Evolutionary conservation across 163 green algal species (phyloP), one percentile per base, ranked within the genome.

Genomic region (Chlamydomonas reinhardtii): DNA sequence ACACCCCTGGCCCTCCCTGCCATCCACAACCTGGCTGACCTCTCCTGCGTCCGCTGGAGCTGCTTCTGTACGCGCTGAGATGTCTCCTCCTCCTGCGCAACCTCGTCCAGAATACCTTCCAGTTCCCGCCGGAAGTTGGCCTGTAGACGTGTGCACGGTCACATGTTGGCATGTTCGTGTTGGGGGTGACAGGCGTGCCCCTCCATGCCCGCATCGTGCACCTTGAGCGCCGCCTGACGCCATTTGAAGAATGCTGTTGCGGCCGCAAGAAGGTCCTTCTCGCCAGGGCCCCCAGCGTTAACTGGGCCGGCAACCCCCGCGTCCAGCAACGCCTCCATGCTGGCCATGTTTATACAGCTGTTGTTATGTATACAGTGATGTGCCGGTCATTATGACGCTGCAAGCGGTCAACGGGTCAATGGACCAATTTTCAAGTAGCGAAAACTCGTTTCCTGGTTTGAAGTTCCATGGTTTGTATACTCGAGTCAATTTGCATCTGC

Each of bases 111-210:
- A 14, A 87, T 81, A 17, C 72, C 61, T 8, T 81, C 72, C 24
- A 87, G 82, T 35, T 87, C 82, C 29, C 82, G 71, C 8, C 82
- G 59, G 72, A 87, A 87, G 61, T 87, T 87, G 32, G 82, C 82
- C 82, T 87, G 82, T 22, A 71, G 29, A n/a, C 32, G 34, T 74
- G 31, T n/a, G 5, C n/a, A 12, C 68, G n/a, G 19, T 22, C 68
- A 74, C 32, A 29, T n/a, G 20, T 66, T 31, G 61, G 25, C 61
- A 66, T 66, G 61, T 22, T 24, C 56, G 56, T 22, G 56, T 3
- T 12, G 3, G 19, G 19, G 56, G 20, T 6, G 56, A 6, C 3
- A 24, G 56, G 22, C 19, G 8, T 65, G 56, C 56, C 4, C 8
- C 56, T 4, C 39, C 39, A 48, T 8, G 39, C 39, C 39, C 39